These are phyloP conservation scores for Talaromyces sp. DNA, from an alignment of 2,329 filamentous ascomycete species.

Conservation along the genomic window DNA sequence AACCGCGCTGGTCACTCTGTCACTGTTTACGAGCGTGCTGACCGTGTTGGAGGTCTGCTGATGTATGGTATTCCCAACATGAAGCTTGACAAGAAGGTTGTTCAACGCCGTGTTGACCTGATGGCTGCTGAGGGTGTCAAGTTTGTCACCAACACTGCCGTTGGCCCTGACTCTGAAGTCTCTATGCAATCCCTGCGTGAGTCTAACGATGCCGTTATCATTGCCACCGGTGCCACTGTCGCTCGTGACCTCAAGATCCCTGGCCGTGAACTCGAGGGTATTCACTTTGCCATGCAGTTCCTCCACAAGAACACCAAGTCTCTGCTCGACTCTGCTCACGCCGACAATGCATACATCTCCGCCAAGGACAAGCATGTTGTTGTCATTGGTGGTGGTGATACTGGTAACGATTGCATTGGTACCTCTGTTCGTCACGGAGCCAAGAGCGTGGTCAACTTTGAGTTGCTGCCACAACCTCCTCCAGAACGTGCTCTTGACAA, in stretches of 20 bases:
- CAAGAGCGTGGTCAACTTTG: slow-evolving; percentile 94
- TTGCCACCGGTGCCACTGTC: slow-evolving; percentile 89
- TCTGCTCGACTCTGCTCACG: slow-evolving; percentile 82
- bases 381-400: slow-evolving; percentile 96
- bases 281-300: slow-evolving; percentile 97
- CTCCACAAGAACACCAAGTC: slow-evolving; percentile 97
- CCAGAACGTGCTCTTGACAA: slow-evolving; percentile 88
- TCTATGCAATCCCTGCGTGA: slow-evolving; percentile 67
- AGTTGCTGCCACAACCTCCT: slow-evolving; percentile 87
- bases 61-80: slow-evolving; percentile 99
- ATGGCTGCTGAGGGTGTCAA: slow-evolving; percentile 83
- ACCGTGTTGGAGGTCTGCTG: slow-evolving; percentile 82
- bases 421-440: slow-evolving; percentile 93
- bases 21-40: slow-evolving; percentile 87
- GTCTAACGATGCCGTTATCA: slow-evolving; percentile 75
- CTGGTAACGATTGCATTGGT: slow-evolving; percentile 96
- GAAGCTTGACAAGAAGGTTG: slow-evolving; percentile 97
- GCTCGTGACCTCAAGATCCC: slow-evolving; percentile 89
- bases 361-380: slow-evolving; percentile 95
- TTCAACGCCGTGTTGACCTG: slow-evolving; percentile 91
- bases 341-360: slow-evolving; percentile 81
- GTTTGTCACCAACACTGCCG: slow-evolving; percentile 71
- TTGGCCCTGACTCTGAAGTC: slow-evolving; percentile 68
- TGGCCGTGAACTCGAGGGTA: slow-evolving; percentile 78
- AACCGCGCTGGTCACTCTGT: slow-evolving; percentile 87